These are phyloP conservation scores for Triticum dicoccoides DNA, from an alignment of 176 grass and related monocot species.

Conservation along the genomic window DNA sequence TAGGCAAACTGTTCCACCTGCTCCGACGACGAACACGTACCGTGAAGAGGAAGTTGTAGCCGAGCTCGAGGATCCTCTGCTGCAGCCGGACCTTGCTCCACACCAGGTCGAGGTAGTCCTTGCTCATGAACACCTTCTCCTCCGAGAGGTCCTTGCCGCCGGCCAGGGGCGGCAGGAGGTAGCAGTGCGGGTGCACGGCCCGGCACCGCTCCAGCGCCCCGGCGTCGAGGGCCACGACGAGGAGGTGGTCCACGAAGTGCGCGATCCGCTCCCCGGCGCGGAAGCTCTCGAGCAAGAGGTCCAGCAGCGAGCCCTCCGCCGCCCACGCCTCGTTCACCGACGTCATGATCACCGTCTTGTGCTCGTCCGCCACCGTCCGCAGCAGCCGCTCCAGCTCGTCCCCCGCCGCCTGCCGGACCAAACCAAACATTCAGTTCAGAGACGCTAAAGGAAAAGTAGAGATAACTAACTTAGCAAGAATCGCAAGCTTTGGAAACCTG, in stretches of 20 bases:
- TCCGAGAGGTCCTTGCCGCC: slow-evolving; percentile 48
- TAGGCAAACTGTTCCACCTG: neutral
- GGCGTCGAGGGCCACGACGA: slow-evolving; percentile 64
- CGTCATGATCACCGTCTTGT: slow-evolving; percentile 74
- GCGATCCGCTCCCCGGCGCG: slow-evolving; percentile 45
- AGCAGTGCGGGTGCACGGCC: slow-evolving; percentile 67
- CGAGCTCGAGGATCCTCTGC: slow-evolving; percentile 70
- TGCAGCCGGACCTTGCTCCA: slow-evolving; percentile 82
- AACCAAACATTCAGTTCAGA: neutral
- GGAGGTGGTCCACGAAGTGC: slow-evolving; percentile 56
- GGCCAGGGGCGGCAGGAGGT: slow-evolving; percentile 35
- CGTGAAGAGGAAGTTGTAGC: slow-evolving; percentile 94
- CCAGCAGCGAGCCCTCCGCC: slow-evolving; percentile 60
- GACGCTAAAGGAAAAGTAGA: neutral
- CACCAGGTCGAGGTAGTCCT: slow-evolving; percentile 77
- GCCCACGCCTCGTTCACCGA: slow-evolving; percentile 86
- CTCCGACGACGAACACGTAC: slow-evolving; percentile 21
- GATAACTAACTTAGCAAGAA: neutral
- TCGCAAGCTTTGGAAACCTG: neutral
- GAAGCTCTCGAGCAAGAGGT: slow-evolving; percentile 79
- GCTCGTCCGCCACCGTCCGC: slow-evolving; percentile 49
- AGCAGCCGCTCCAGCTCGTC: slow-evolving; percentile 46
- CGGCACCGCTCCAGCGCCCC: slow-evolving; percentile 49
- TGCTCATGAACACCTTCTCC: slow-evolving; percentile 79
- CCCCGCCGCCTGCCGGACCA: neutral